A percentile compares a stretch with the other conserved stretches of the same genome.
Evolutionary conservation across 2,329 filamentous ascomycete species (phyloP).

Genomic region (Orbilia javanica): DNA sequence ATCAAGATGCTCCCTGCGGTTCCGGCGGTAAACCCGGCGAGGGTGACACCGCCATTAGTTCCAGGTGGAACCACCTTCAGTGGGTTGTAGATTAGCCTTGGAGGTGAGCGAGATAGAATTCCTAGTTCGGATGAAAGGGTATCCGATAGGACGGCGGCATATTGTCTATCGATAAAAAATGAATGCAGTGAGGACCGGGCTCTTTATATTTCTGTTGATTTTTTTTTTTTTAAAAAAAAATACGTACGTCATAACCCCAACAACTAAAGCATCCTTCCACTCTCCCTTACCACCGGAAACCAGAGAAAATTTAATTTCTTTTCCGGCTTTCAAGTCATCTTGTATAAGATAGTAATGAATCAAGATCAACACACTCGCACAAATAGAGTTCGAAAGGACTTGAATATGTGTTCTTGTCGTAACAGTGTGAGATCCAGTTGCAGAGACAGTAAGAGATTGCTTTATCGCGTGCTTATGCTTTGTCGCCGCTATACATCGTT

Average conservation of each 20-base stretch:
- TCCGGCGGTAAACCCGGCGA: slow-evolving; percentile 79
- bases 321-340: slow-evolving; percentile 72
- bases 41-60: slow-evolving; percentile 92
- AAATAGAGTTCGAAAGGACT: slow-evolving; percentile 86
- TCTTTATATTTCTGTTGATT: not conserved
- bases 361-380: slow-evolving; percentile 76
- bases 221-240: too few species aligned
- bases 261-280: slow-evolving; percentile 44
- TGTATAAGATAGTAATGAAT: slow-evolving; percentile 68
- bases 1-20: slow-evolving; percentile 80
- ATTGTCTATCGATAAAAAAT: slow-evolving; percentile 73
- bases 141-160: slow-evolving; percentile 90
- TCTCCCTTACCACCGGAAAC: not conserved
- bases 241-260: slow-evolving; percentile 55
- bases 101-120: slow-evolving; percentile 81
- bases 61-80: slow-evolving; percentile 85
- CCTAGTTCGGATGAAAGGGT: slow-evolving; percentile 96
- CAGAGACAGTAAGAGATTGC: slow-evolving; percentile 80
- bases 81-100: slow-evolving; percentile 86
- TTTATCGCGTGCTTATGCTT: slow-evolving; percentile 91
- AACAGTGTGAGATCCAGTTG: slow-evolving; percentile 70
- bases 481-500: slow-evolving; percentile 41
- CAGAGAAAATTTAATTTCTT: slow-evolving; percentile 38
- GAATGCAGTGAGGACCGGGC: not conserved
- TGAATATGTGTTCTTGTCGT: slow-evolving; percentile 59